Evolutionary conservation across 805 yeast species (phyloP).

Genomic region (Yamadazyma philogaea): DNA sequence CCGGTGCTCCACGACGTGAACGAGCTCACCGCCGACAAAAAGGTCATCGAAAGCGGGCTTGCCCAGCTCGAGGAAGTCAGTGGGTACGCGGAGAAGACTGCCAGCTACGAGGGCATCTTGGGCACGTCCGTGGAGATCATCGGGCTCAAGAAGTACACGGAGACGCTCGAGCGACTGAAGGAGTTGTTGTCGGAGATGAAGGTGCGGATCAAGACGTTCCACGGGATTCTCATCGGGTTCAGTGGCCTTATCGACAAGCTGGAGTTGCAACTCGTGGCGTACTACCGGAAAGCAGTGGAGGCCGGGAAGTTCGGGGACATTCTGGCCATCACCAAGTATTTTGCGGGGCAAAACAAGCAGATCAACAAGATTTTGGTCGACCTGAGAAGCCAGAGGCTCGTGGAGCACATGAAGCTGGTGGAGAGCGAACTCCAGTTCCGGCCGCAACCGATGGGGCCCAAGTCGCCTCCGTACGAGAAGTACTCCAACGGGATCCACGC

Average conservation of each 20-base stretch:
- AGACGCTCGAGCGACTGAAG: constrained; percentile 37
- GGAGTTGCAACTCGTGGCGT: constrained; percentile 50
- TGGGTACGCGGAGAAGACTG: constrained; percentile 46
- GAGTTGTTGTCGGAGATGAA: constrained; percentile 44
- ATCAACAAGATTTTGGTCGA: constrained; percentile 18
- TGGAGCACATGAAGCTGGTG: constrained; percentile 42
- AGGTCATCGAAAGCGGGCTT: constrained; percentile 56
- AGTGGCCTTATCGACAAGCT: constrained; percentile 54
- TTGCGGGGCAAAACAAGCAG: constrained; percentile 24
- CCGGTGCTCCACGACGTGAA: constrained; percentile 70
- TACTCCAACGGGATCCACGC: constrained; percentile 57
- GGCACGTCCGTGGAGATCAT: constrained; percentile 33
- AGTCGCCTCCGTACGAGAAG: constrained; percentile 49
- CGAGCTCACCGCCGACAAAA: constrained; percentile 50
- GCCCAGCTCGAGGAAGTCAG: constrained; percentile 49
- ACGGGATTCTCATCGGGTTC: constrained; percentile 63
- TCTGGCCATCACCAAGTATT: constrained; percentile 44
- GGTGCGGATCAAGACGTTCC: constrained; percentile 49
- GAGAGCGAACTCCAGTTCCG: constrained; percentile 14
- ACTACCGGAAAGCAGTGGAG: constrained; percentile 41
- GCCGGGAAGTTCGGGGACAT: constrained; percentile 39
- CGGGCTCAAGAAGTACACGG: constrained; percentile 37
- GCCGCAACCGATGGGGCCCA: constrained; percentile 28
- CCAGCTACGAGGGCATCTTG: constrained; percentile 37
- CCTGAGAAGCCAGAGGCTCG: constrained; percentile 29